These are phyloP conservation scores for Xylaria bambusicola DNA, from an alignment of 495 filamentous ascomycete genomes.

Conservation along the genomic window DNA sequence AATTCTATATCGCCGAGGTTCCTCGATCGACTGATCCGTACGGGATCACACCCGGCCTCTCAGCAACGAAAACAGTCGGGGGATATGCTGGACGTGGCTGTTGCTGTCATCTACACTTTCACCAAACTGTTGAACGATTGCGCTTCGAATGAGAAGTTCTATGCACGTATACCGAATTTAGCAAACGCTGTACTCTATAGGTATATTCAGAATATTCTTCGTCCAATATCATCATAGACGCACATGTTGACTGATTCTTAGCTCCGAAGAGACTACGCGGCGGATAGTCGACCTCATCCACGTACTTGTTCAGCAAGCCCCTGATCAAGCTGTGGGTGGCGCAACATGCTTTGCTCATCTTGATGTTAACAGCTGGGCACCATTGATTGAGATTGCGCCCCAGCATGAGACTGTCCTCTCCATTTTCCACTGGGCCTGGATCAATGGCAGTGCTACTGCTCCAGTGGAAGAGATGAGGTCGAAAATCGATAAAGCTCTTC, in stretches of 20 bases:
- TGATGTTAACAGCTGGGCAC: slow-evolving; percentile 45
- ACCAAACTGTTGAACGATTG: slow-evolving; percentile 50
- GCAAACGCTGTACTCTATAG: slow-evolving; percentile 52
- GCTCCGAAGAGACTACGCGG: slow-evolving; percentile 51
- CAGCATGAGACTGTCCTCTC: slow-evolving; percentile 53
- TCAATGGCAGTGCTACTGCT: slow-evolving; percentile 36
- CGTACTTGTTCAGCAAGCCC: slow-evolving; percentile 41
- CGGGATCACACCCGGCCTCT: slow-evolving; percentile 36
- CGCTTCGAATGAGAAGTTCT: slow-evolving; percentile 45
- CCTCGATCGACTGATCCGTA: slow-evolving; percentile 59
- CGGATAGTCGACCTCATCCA: slow-evolving; percentile 57
- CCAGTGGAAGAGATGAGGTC: slow-evolving; percentile 24
- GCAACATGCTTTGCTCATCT: slow-evolving; percentile 44
- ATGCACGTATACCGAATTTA: slow-evolving; percentile 51
- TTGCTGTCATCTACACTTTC: slow-evolving; percentile 62
- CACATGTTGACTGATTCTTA: slow-evolving; percentile 33
- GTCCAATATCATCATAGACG: neutral
- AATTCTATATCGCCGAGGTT: slow-evolving; percentile 58
- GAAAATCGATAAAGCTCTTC: slow-evolving; percentile 49
- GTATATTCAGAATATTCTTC: slow-evolving; percentile 38
- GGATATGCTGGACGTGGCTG: slow-evolving; percentile 63
- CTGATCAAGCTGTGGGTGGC: slow-evolving; percentile 41
- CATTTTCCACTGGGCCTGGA: slow-evolving; percentile 54
- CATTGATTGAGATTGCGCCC: slow-evolving; percentile 55
- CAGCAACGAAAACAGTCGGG: slow-evolving; percentile 40